Percentiles rank a stretch among this genome's conserved stretches.
Conservation (phyloP, 805 yeast species). For the Novakomyces olei region DNA sequence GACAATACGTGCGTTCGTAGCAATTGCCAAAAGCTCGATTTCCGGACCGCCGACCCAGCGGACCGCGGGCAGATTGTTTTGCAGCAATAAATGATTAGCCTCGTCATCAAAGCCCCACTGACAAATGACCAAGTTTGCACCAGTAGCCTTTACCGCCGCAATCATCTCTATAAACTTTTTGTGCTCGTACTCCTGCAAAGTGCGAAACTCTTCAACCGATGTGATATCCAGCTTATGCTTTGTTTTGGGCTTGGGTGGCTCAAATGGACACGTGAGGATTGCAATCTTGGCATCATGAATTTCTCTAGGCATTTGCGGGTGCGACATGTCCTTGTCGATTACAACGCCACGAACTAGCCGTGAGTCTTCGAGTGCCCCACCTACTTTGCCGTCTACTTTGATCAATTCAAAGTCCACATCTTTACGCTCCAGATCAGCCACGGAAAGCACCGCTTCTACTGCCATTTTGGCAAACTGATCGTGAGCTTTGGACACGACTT, state of each 20-base stretch:
- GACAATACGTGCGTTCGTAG: conserved; percentile 91
- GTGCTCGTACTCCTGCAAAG: conserved; percentile 78
- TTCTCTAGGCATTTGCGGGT: conserved; percentile 88
- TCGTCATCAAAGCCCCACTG: conserved; percentile 99
- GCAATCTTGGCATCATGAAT: conserved; percentile 71
- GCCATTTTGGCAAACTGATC: conserved; percentile 92
- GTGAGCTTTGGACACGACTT: conserved; percentile 82
- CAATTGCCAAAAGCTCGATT: conserved; percentile 83
- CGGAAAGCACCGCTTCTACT: conserved; percentile 81
- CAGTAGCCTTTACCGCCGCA: conserved; percentile 57
- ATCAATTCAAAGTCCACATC: conserved; percentile 95
- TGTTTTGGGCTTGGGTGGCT: conserved; percentile 98
- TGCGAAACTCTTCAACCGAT: conserved; percentile 80
- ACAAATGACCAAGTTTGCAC: conserved; percentile 91
- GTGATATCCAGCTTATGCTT: conserved; percentile 89
- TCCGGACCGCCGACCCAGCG: conserved; percentile 99
- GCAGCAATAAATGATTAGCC: conserved; percentile 77
- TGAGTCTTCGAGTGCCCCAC: conserved; percentile 80
- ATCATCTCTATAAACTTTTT: conserved; percentile 84
- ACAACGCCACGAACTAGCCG: conserved; percentile 73
- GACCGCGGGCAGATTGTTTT: conserved; percentile 80
- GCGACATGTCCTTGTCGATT: conserved; percentile 89
- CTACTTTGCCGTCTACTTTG: conserved; percentile 85
- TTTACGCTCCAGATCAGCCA: conserved; percentile 74
- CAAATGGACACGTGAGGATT: conserved; percentile 93